Conservation (phyloP, 345 rosid genomes). For the Lumnitzera littorea region DNA sequence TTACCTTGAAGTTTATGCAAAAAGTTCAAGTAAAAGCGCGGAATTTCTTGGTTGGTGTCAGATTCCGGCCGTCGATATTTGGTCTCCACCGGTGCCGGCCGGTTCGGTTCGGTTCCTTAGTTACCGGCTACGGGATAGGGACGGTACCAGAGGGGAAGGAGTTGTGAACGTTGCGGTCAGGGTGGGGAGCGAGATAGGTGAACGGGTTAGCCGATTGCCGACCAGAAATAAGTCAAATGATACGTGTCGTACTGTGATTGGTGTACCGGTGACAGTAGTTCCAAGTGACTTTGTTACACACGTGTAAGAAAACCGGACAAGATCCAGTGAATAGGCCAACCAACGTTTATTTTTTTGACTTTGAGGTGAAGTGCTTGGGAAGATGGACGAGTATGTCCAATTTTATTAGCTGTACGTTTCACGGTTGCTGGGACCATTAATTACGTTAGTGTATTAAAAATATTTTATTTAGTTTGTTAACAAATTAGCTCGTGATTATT, state of each 20-base stretch:
- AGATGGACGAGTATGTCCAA: too few species aligned
- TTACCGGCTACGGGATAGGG: slow-evolving; percentile 18
- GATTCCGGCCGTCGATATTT: slow-evolving; percentile 14
- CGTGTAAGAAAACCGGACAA: too few species aligned
- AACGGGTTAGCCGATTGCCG: neutral
- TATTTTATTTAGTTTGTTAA: too few species aligned
- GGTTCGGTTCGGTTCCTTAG: slow-evolving; percentile 13
- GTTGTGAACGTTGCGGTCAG: slow-evolving; percentile 13
- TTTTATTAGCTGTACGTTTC: too few species aligned
- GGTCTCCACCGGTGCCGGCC: slow-evolving; percentile 9
- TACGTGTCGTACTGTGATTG: slow-evolving; percentile 11
- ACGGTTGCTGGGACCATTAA: too few species aligned
- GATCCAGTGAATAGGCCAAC: too few species aligned
- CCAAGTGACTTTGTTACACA: too few species aligned
- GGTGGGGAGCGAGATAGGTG: slow-evolving; percentile 5
- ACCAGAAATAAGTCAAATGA: neutral
- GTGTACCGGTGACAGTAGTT: neutral
- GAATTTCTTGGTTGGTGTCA: slow-evolving; percentile 12
- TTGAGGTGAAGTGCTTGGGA: too few species aligned
- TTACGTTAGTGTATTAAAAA: too few species aligned
- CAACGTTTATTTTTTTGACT: too few species aligned
- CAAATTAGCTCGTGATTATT: too few species aligned
- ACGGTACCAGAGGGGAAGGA: slow-evolving; percentile 17
- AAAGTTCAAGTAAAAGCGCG: slow-evolving; percentile 1
- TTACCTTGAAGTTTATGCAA: slow-evolving; percentile 6